Percentiles rank a stretch among this genome's conserved stretches.
Conservation (phyloP, 305 asterid species). For the Plantago rigida region DNA sequence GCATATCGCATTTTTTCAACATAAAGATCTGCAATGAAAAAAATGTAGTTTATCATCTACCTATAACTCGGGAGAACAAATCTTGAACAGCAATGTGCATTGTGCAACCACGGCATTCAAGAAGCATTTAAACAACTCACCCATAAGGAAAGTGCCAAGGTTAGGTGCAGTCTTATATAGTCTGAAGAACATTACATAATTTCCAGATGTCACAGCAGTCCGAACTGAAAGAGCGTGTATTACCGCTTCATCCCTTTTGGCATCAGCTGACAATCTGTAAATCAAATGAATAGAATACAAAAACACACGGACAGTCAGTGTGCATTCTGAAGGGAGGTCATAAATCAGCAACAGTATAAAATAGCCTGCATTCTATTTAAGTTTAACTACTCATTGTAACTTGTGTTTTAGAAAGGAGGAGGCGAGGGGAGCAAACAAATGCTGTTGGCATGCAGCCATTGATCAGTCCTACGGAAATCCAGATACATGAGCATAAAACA, state of each 20-base stretch:
- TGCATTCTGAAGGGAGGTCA: neutral
- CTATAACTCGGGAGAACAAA: neutral
- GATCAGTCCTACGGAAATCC: no score
- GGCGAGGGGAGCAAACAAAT: no score
- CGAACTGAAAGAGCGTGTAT: conserved; percentile 92
- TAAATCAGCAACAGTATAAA: no score
- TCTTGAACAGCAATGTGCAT: neutral
- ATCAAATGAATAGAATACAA: conserved; percentile 17
- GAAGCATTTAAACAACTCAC: conserved; percentile 33
- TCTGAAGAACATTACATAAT: conserved; percentile 79
- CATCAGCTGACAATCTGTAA: conserved; percentile 61
- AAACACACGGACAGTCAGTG: neutral
- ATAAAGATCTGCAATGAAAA: conserved; percentile 58
- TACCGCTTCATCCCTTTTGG: conserved; percentile 62
- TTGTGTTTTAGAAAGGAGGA: no score
- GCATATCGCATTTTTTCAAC: conserved; percentile 97
- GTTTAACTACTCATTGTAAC: no score
- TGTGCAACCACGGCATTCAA: neutral
- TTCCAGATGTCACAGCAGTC: conserved; percentile 81
- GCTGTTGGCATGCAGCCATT: no score
- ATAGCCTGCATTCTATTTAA: no score
- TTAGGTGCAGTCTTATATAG: conserved; percentile 83
- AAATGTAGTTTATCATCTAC: conserved; percentile 10
- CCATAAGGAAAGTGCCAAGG: conserved; percentile 79
- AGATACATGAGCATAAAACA: no score